Evolutionary conservation across 2,329 filamentous ascomycete genomes (phyloP).

Genomic region (Fusarium sp.): DNA sequence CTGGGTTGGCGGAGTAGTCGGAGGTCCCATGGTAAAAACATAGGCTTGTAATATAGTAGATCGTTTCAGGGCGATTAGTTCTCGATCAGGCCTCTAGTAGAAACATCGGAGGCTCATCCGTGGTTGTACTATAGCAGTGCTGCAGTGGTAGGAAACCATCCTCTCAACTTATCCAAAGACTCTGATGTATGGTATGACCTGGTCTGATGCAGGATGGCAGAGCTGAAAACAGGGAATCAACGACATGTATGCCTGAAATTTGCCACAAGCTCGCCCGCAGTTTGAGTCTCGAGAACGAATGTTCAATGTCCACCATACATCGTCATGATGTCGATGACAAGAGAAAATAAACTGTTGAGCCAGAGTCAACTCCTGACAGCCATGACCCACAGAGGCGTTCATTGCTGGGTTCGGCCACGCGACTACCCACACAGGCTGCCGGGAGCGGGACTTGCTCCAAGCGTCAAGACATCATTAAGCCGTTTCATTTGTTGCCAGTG

Average conservation of each 20-base stretch:
- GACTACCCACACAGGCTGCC: constrained; percentile 41
- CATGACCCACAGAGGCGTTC: constrained; percentile 29
- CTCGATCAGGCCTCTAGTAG: constrained; percentile 1
- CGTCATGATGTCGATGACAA: constrained; percentile 16
- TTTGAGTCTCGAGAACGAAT: background rate
- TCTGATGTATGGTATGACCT: background rate
- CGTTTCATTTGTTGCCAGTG: constrained; percentile 38
- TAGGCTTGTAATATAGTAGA: constrained; percentile 12
- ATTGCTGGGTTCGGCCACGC: constrained; percentile 42
- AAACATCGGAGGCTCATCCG: background rate
- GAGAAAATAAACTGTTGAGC: constrained; percentile 24
- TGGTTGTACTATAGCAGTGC: background rate
- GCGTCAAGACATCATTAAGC: constrained; percentile 32
- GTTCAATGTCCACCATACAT: background rate
- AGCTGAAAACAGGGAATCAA: background rate
- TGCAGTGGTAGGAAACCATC: background rate
- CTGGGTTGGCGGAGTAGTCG: constrained; percentile 23
- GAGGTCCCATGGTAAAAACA: constrained; percentile 14
- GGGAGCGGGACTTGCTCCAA: constrained; percentile 40
- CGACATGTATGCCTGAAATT: background rate
- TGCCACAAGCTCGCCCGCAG: constrained; percentile 18
- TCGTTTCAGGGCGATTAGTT: constrained; percentile 29
- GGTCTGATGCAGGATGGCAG: background rate
- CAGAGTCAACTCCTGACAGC: constrained; percentile 37
- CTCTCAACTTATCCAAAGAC: background rate